Percentiles rank a stretch among this genome's conserved stretches.
These are phyloP conservation scores for Panicum miliaceum DNA, from an alignment of 176 grass and related monocot genomes.

Conservation along the genomic window DNA sequence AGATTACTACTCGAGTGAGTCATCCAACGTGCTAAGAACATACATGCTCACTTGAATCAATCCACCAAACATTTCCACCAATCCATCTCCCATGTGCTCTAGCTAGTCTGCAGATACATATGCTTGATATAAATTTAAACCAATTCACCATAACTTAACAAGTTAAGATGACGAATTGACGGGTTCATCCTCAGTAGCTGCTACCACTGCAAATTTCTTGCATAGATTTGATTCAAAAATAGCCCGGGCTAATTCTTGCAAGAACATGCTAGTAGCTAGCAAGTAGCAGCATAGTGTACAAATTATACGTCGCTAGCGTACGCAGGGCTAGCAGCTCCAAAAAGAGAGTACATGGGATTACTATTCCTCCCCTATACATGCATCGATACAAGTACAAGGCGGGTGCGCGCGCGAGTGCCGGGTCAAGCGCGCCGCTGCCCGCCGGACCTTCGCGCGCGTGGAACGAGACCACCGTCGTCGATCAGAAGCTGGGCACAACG, in stretches of 20 bases:
- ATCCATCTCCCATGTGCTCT: too few relatives aligned
- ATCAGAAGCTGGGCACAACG: constrained; percentile 74
- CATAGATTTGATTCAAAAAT: neutral
- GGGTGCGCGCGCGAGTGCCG: neutral
- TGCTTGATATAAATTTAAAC: too few relatives aligned
- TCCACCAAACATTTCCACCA: too few relatives aligned
- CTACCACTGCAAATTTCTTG: constrained; percentile 7
- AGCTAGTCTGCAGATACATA: too few relatives aligned
- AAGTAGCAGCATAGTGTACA: constrained; percentile 13
- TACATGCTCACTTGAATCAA: too few relatives aligned
- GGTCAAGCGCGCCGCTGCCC: neutral
- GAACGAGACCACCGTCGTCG: neutral
- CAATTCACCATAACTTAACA: too few relatives aligned
- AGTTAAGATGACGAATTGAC: neutral
- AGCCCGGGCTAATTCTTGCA: neutral
- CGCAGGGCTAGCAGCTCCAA: constrained; percentile 18
- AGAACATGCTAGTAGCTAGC: neutral
- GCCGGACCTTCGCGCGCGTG: neutral
- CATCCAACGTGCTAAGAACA: too few relatives aligned
- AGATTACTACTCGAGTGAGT: too few relatives aligned
- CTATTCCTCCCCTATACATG: constrained; percentile 28
- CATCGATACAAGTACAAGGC: constrained; percentile 9
- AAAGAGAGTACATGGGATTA: constrained; percentile 36
- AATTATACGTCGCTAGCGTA: constrained; percentile 35
- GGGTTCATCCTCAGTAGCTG: neutral